Evolutionary conservation across 2,329 filamentous ascomycete species (phyloP).

Genomic region (Cladophialophora immunda): DNA sequence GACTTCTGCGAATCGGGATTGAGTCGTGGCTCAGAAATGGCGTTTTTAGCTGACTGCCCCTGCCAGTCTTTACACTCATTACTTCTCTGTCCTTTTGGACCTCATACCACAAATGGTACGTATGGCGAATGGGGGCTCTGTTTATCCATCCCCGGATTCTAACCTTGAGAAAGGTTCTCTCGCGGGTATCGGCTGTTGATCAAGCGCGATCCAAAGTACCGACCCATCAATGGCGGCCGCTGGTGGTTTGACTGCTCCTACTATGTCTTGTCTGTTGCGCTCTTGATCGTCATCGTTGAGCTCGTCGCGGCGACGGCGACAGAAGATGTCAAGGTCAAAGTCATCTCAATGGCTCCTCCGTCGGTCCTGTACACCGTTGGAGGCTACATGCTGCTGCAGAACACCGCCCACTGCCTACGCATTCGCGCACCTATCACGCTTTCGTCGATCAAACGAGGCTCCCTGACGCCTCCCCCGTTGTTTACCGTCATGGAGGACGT

Average conservation of each 20-base stretch:
- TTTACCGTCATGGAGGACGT: slow-evolving; percentile 12
- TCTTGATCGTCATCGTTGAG: slow-evolving; percentile 8
- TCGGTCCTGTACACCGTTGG: slow-evolving; percentile 8
- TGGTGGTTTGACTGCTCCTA: slow-evolving; percentile 17
- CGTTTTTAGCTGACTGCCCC: background rate
- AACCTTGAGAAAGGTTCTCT: slow-evolving; percentile 1
- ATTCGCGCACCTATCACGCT: background rate
- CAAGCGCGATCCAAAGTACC: slow-evolving; percentile 14
- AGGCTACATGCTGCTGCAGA: slow-evolving; percentile 14
- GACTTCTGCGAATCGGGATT: background rate
- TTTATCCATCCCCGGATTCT: background rate
- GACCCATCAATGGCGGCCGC: slow-evolving; percentile 14
- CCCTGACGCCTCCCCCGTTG: slow-evolving; percentile 4
- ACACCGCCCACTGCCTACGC: slow-evolving; percentile 5
- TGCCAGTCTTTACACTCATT: slow-evolving; percentile 6
- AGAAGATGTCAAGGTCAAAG: background rate
- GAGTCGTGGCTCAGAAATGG: background rate
- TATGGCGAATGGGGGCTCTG: background rate
- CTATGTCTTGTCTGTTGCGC: slow-evolving; percentile 12
- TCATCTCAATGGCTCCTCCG: slow-evolving; percentile 12
- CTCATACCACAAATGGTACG: slow-evolving; percentile 15
- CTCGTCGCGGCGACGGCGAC: slow-evolving; percentile 10
- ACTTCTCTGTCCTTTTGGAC: slow-evolving; percentile 16
- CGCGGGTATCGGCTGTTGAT: slow-evolving; percentile 10
- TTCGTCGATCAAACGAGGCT: slow-evolving; percentile 5